Base-by-base conservation (phyloP, 306 rosid species). In the Prosopis cineraria region DNA sequence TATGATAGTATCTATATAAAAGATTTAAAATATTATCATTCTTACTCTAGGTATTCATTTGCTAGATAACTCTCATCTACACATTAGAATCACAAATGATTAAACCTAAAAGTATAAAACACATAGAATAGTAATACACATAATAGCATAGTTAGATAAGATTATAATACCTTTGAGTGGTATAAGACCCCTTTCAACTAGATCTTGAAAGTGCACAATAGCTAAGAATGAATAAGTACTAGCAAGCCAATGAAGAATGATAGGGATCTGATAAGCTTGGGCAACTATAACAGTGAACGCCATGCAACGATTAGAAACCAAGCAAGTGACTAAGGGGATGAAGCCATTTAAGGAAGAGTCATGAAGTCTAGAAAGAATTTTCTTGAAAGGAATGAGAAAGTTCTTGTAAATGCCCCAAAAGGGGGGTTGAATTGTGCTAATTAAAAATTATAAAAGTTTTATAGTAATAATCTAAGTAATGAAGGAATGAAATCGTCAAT, bases 261-360 rank as follows among this genome's bases (percentile, higher is more conserved):
- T 45, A n/a, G n/a, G 52, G 7, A 45, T 13, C 52, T 56, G 16
- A 74, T n/a, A 5, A 20, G 45, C 71, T 30, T 43, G 29, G 17
- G 79, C 72, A 31, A 59, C 79, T 19, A 31, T 22, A 19, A 62
- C 7, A 1, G 79, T 9, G 13, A 75, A 75, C 33, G 6, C 5
- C 79, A 80, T 67, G 22, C 3, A 1, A 3, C 20, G 63, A 45
- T 80, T 76, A 10, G 64, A 47, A 6, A 80, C 30, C 8, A 80
- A 13, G 43, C 79, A 74, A 3, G 70, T 65, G 0, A 80, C 63
- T 4, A 2, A 64, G 17, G 84, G 78, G 4, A 34, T 22, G 3
- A 43, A 20, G 25, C 77, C 66, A 22, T 55, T 30, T 1, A 25
- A n/a, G 5, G 52, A 10, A 16, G 53, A 22, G 12, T 34, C 47